Evolutionary conservation across 169 alveolate genomes (phyloP).

Genomic region (Cryptosporidium canis): DNA sequence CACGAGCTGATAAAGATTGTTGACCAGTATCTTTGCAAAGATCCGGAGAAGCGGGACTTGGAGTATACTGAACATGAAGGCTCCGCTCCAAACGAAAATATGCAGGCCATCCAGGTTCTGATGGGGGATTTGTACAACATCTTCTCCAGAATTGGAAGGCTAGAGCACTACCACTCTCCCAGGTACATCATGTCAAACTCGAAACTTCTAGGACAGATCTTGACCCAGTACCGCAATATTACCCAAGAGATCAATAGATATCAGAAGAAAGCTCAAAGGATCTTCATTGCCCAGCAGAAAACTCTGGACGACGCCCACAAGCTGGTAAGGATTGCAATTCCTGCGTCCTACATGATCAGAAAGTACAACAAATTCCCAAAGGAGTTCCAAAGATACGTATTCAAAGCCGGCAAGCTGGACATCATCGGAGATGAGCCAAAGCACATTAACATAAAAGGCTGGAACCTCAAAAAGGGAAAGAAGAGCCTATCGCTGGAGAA

Average conservation of each 20-base stretch:
- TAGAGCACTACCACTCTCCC: constrained; percentile 22
- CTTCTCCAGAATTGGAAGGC: constrained; percentile 15
- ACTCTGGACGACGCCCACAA: background rate
- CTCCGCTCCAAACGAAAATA: background rate
- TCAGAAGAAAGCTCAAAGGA: constrained; percentile 1
- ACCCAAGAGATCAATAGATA: background rate
- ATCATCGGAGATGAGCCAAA: constrained; percentile 8
- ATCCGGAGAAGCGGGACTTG: background rate
- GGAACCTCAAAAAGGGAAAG: constrained; percentile 31
- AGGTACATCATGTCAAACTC: constrained; percentile 9
- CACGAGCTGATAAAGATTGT: background rate
- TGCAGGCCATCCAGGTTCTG: constrained; percentile 11
- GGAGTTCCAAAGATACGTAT: constrained; percentile 5
- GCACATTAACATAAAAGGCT: constrained; percentile 32
- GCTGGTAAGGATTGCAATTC: constrained; percentile 9
- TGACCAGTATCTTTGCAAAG: constrained; percentile 14
- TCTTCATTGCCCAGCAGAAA: constrained; percentile 5
- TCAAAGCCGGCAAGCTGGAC: background rate
- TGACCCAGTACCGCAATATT: constrained; percentile 1
- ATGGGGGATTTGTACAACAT: constrained; percentile 40
- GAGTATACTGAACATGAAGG: background rate
- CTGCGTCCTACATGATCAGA: constrained; percentile 42
- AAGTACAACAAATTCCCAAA: constrained; percentile 37
- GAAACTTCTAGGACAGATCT: background rate
- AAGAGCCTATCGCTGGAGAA: constrained; percentile 3